Evolutionary conservation across 805 yeast species (phyloP).

Genomic region (Spathaspora sp.): DNA sequence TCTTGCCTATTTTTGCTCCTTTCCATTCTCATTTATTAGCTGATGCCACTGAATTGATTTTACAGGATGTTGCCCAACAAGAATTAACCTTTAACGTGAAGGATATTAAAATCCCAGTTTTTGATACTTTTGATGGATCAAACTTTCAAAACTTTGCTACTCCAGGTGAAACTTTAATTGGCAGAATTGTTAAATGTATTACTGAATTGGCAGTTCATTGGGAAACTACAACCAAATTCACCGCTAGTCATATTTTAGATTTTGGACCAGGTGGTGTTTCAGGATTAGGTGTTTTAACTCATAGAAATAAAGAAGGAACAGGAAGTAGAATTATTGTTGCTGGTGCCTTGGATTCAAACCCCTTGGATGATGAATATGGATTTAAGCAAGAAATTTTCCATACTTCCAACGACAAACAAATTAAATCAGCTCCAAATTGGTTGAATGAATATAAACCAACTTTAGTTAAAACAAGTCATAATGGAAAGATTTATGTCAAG

Average conservation of each 20-base stretch:
- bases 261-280: constrained; percentile 99
- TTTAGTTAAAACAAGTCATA: constrained; percentile 63
- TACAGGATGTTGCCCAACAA: constrained; percentile 57
- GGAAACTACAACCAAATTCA: constrained; percentile 83
- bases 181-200: constrained; percentile 77
- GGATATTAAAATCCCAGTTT: constrained; percentile 79
- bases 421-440: constrained; percentile 90
- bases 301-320: constrained; percentile 97
- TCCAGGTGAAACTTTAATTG: constrained; percentile 42
- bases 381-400: constrained; percentile 94
- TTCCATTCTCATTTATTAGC: constrained; percentile 88
- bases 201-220: constrained; percentile 89
- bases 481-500: constrained; percentile 79
- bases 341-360: constrained; percentile 71
- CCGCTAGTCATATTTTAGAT: constrained; percentile 86
- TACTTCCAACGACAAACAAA: constrained; percentile 48
- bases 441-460: constrained; percentile 81
- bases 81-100: constrained; percentile 53
- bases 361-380: constrained; percentile 81
- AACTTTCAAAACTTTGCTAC: constrained; percentile 58
- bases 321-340: constrained; percentile 94
- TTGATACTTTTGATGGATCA: constrained; percentile 81
- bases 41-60: constrained; percentile 65
- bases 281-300: constrained; percentile 94
- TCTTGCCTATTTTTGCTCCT: constrained; percentile 93